Base-by-base conservation (phyloP, 208 protist genomes). In the Blastocrithidia nonstop region DNA sequence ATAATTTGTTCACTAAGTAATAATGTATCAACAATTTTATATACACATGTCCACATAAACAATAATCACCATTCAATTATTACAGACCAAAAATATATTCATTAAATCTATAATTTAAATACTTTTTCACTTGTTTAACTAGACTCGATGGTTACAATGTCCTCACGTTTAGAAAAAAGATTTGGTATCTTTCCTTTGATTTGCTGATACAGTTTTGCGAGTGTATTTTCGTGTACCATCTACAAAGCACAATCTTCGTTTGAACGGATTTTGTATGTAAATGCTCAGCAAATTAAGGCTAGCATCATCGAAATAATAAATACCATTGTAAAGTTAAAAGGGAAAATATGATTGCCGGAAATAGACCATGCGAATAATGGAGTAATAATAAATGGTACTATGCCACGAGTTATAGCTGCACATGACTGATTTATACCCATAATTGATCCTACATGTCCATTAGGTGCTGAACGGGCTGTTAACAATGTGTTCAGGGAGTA, bases 281-380 rank as follows among this genome's bases (percentile, higher is more conserved):
- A 40, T 5, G 56, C 15, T 19, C 32, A 54, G 8, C 27, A 31
- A 1, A 57, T 33, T 0, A 48, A 4, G 44, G 65, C 72, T 1
- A 36, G 36, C 15, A 46, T 2, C 24, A 15, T 15, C 0, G 55
- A 61, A 6, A 66, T 23, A 6, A 54, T 24, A 36, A 87, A 82
- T 6, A 73, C 44, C 23, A 80, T 54, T 29, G 57, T 45, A 41
- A 76, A 54, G 43, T 87, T 62, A 23, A 87, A 73, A 15, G 72
- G 72, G 28, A 77, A 70, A 0, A 29, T 1, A n/a, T 64, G 21
- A 3, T 26, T 15, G 3, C 26, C 41, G 5, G 35, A 38, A 24
- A 82, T 51, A 17, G 71, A 85, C 59, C 56, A 85, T 11, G 75
- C 70, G 57, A 85, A 80, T 1, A 80, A 17, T 2, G 70, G 75